phyloP scores from a whole-genome alignment of 2,329 filamentous ascomycete genomes.

The Epichloe baconii region DNA sequence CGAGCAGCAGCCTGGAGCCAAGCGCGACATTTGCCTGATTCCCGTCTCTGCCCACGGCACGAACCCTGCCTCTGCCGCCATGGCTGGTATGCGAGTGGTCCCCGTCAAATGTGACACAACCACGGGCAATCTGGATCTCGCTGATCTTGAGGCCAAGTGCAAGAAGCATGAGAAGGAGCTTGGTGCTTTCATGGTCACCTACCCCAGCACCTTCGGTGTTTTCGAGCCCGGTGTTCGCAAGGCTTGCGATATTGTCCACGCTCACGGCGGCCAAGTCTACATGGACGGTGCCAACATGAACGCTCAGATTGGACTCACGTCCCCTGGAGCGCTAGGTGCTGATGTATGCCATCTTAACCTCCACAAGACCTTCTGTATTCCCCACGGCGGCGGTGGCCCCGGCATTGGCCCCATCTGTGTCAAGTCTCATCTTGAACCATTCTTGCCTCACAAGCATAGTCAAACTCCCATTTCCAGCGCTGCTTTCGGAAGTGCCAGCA shows the following conservation, averaged over 20 bases:
- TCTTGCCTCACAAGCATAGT: slow-evolving; percentile 34
- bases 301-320: slow-evolving; percentile 90
- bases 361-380: slow-evolving; percentile 98
- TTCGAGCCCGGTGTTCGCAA: slow-evolving; percentile 84
- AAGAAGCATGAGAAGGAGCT: slow-evolving; percentile 76
- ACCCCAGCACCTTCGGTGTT: slow-evolving; percentile 88
- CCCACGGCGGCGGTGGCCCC: slow-evolving; percentile 86
- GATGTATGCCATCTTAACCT: slow-evolving; percentile 96
- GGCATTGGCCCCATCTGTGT: slow-evolving; percentile 92
- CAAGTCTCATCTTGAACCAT: slow-evolving; percentile 63
- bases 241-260: slow-evolving; percentile 74
- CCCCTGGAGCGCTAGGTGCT: slow-evolving; percentile 85
- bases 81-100: slow-evolving; percentile 91
- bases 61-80: slow-evolving; percentile 87
- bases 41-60: slow-evolving; percentile 92
- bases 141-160: slow-evolving; percentile 76
- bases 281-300: slow-evolving; percentile 99
- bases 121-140: slow-evolving; percentile 82
- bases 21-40: slow-evolving; percentile 85
- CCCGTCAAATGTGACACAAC: slow-evolving; percentile 78
- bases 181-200: slow-evolving; percentile 92
- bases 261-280: slow-evolving; percentile 85
- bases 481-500: slow-evolving; percentile 77
- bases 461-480: slow-evolving; percentile 63
- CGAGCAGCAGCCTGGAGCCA: slow-evolving; percentile 51